Conservation (phyloP, 345 rosid species). For the Acer yangbiense region DNA sequence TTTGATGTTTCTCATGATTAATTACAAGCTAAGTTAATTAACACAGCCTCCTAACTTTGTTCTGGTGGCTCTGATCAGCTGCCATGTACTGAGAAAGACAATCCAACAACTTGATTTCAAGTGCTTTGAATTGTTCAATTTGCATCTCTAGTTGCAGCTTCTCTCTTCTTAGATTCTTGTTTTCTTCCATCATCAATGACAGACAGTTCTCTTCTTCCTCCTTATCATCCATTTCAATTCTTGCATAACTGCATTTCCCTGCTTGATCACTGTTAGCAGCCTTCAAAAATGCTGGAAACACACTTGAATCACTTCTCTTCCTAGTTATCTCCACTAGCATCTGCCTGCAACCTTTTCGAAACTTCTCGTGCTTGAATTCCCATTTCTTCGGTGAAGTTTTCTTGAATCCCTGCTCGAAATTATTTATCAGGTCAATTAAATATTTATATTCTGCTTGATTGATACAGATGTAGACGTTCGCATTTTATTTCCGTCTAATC, state of each 20-base stretch:
- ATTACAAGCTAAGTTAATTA: slow-evolving; percentile 10
- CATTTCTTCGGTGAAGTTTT: slow-evolving; percentile 52
- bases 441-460: too few species aligned
- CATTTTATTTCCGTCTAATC: too few species aligned
- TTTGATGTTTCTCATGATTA: too few species aligned
- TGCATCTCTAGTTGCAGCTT: slow-evolving; percentile 46
- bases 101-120: slow-evolving; percentile 49
- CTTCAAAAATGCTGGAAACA: slow-evolving; percentile 47
- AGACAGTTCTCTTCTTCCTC: neutral
- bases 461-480: neutral
- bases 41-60: slow-evolving; percentile 30
- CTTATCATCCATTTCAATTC: neutral
- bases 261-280: slow-evolving; percentile 27
- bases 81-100: slow-evolving; percentile 35
- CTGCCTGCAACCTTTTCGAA: slow-evolving; percentile 45
- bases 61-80: slow-evolving; percentile 1
- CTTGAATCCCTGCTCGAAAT: slow-evolving; percentile 59
- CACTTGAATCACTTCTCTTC: slow-evolving; percentile 49
- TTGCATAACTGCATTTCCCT: neutral
- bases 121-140: slow-evolving; percentile 43
- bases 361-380: slow-evolving; percentile 68
- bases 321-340: slow-evolving; percentile 52
- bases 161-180: slow-evolving; percentile 41
- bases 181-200: slow-evolving; percentile 43
- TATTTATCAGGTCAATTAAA: too few species aligned